A percentile compares a stretch with the other conserved stretches of the same genome.
Conservation (phyloP, 2,329 filamentous ascomycete genomes). For the Beauveria rudraprayagi region DNA sequence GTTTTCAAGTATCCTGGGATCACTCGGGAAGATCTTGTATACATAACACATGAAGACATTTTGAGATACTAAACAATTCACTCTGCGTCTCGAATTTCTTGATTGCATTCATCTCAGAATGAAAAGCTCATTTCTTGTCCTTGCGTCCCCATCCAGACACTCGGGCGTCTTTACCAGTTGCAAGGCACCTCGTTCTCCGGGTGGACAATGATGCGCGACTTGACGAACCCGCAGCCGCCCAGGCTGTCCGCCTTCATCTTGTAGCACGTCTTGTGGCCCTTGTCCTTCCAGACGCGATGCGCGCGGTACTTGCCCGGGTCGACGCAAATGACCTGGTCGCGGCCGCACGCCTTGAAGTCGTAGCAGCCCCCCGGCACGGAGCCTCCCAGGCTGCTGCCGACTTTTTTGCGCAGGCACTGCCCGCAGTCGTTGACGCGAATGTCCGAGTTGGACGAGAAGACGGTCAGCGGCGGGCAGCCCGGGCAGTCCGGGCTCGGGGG, state of each 20-base stretch:
- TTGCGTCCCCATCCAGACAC: background rate
- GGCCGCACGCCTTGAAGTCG: constrained; percentile 7
- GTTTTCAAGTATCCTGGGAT: no score
- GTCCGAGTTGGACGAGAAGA: constrained; percentile 7
- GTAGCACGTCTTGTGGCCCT: constrained; percentile 12
- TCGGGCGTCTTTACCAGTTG: constrained; percentile 7
- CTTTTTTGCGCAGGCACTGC: background rate
- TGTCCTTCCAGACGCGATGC: constrained; percentile 14
- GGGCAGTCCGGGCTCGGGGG: constrained; percentile 1
- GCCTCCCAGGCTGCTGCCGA: background rate
- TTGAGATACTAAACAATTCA: background rate
- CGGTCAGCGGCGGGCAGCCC: constrained; percentile 1
- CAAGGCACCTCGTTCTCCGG: background rate
- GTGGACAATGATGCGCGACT: background rate
- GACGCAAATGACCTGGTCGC: constrained; percentile 12
- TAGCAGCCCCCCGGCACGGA: constrained; percentile 1
- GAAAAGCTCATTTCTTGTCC: background rate
- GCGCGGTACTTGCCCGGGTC: constrained; percentile 10
- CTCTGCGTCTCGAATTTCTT: background rate
- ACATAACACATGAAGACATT: background rate
- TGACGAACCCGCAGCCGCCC: constrained; percentile 8
- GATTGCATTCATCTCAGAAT: no score
- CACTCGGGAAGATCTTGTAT: no score
- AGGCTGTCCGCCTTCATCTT: background rate
- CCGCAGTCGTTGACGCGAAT: constrained; percentile 11